Evolutionary conservation across 306 rosid genomes (phyloP).

Genomic region (Carpinus fangiana): DNA sequence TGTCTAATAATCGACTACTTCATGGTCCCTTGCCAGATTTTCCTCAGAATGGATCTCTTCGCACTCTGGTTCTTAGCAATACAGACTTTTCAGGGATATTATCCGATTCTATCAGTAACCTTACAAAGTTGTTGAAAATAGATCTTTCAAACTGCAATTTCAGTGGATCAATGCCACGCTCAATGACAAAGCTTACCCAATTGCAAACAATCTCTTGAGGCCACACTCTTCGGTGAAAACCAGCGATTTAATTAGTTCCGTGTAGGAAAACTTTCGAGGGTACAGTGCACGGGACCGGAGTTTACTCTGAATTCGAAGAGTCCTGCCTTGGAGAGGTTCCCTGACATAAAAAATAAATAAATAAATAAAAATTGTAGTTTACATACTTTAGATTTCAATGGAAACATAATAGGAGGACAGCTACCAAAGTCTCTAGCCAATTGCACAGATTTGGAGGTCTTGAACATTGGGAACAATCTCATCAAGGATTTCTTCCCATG

Average conservation of each 20-base stretch:
- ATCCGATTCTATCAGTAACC: constrained; percentile 24
- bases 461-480: constrained; percentile 42
- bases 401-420: constrained; percentile 21
- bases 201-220: constrained; percentile 43
- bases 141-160: constrained; percentile 33
- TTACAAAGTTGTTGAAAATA: constrained; percentile 24
- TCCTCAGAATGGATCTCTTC: constrained; percentile 13
- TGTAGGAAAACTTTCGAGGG: too few relatives aligned
- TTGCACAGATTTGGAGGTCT: constrained; percentile 29
- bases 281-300: too few relatives aligned
- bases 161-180: constrained; percentile 32
- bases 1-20: constrained; percentile 27
- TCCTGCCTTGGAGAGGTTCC: too few relatives aligned
- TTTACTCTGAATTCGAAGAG: too few relatives aligned
- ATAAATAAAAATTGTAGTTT: constrained; percentile 9
- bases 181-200: constrained; percentile 31
- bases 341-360: too few relatives aligned
- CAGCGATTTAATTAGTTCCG: too few relatives aligned
- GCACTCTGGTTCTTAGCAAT: background rate
- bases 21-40: constrained; percentile 39
- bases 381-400: constrained; percentile 23
- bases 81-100: constrained; percentile 38
- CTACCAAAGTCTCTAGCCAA: constrained; percentile 31
- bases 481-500: constrained; percentile 3
- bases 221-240: too few relatives aligned